Evolutionary conservation across 1,284 basidiomycete genomes (phyloP).

Genomic region (Cryptococcus sp.): DNA sequence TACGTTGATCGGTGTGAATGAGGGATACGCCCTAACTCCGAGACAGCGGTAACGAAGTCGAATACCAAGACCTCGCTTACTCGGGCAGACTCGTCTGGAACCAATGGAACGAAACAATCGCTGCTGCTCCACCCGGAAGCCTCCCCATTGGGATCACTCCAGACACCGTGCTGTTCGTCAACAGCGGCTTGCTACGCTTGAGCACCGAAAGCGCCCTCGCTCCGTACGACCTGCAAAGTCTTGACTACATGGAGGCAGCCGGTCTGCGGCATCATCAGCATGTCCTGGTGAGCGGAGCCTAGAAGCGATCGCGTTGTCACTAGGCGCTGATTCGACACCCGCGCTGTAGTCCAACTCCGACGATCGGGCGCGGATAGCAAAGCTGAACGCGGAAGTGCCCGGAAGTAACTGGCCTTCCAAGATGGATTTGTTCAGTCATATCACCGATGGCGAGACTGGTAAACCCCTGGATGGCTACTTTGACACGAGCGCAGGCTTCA

Average conservation of each 20-base stretch:
- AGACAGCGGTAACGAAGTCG: slow-evolving; percentile 16
- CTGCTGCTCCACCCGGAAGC: slow-evolving; percentile 6
- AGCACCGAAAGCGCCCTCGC: slow-evolving; percentile 9
- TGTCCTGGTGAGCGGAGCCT: slow-evolving; percentile 16
- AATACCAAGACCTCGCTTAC: slow-evolving; percentile 32
- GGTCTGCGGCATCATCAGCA: slow-evolving; percentile 19
- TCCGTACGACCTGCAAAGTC: slow-evolving; percentile 15
- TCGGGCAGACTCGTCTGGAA: slow-evolving; percentile 25
- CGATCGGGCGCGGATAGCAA: slow-evolving; percentile 1
- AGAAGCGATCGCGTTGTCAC: not conserved
- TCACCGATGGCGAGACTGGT: slow-evolving; percentile 2
- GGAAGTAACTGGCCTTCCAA: slow-evolving; percentile 9
- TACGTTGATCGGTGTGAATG: slow-evolving; percentile 5
- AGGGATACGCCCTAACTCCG: not conserved
- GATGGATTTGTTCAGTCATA: slow-evolving; percentile 3
- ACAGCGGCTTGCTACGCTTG: slow-evolving; percentile 25
- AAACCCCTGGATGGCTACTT: slow-evolving; percentile 17
- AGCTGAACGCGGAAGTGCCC: slow-evolving; percentile 3
- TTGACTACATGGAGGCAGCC: slow-evolving; percentile 20
- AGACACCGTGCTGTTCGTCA: slow-evolving; percentile 17
- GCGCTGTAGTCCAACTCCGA: not conserved
- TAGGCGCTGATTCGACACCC: too few species aligned
- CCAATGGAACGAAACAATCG: slow-evolving; percentile 26
- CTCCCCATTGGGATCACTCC: slow-evolving; percentile 24
- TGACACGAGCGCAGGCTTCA: slow-evolving; percentile 30